A percentile compares a stretch with the other conserved stretches of the same genome.
These are phyloP conservation scores for Starmerella apicola DNA, from an alignment of 805 yeast genomes.

Conservation along the genomic window DNA sequence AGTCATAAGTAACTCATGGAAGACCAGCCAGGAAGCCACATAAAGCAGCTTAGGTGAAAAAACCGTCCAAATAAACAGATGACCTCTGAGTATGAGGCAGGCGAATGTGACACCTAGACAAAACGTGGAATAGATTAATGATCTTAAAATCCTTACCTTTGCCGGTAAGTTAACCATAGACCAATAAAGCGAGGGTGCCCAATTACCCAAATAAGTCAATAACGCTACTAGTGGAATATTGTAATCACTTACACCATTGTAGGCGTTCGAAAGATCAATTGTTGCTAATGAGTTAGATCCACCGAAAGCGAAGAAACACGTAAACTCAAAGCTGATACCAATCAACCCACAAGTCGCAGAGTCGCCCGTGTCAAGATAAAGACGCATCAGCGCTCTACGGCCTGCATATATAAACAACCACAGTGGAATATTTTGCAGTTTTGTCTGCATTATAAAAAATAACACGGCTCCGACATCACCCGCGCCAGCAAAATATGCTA, in stretches of 20 bases:
- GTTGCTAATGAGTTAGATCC: constrained; percentile 88
- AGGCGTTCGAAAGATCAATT: constrained; percentile 79
- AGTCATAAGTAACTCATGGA: constrained; percentile 23
- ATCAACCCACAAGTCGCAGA: constrained; percentile 17
- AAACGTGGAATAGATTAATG: constrained; percentile 15
- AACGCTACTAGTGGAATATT: constrained; percentile 60
- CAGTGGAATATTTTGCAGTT: constrained; percentile 44
- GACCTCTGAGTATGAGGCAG: constrained; percentile 65
- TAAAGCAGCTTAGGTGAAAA: constrained; percentile 86
- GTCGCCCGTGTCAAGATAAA: not conserved
- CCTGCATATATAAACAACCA: constrained; percentile 20
- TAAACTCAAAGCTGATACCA: constrained; percentile 50
- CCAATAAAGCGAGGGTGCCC: constrained; percentile 81
- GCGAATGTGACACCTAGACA: constrained; percentile 30
- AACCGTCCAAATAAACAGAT: constrained; percentile 93
- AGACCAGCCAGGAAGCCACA: constrained; percentile 54
- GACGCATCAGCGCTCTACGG: not conserved
- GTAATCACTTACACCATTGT: constrained; percentile 71
- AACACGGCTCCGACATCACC: not conserved
- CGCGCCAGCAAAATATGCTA: constrained; percentile 7
- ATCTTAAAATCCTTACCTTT: constrained; percentile 24
- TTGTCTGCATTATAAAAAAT: constrained; percentile 43
- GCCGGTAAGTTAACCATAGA: constrained; percentile 31
- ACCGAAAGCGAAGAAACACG: constrained; percentile 76
- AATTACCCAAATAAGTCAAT: constrained; percentile 71